These are phyloP conservation scores for Lentinus brumalis DNA, from an alignment of 768 basidiomycete species.

Conservation along the genomic window DNA sequence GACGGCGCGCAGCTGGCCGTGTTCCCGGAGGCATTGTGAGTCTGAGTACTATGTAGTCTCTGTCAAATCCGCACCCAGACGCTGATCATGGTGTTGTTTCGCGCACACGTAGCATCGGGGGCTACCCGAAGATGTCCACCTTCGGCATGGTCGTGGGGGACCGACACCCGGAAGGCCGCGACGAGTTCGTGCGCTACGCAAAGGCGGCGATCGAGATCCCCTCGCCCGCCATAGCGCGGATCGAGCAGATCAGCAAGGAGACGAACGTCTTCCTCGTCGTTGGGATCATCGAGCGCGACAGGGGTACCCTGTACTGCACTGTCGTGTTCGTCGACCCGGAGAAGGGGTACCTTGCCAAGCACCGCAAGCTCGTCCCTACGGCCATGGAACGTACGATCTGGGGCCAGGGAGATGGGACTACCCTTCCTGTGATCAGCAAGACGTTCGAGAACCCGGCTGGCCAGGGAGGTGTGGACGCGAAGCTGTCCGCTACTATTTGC, in stretches of 20 bases:
- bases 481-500: slow-evolving; percentile 58
- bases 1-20: slow-evolving; percentile 52
- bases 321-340: slow-evolving; percentile 56
- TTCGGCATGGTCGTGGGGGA: slow-evolving; percentile 56
- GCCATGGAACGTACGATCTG: slow-evolving; percentile 61
- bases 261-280: slow-evolving; percentile 57
- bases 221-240: slow-evolving; percentile 46
- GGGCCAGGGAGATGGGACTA: slow-evolving; percentile 60
- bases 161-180: slow-evolving; percentile 50
- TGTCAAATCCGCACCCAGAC: not conserved
- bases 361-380: slow-evolving; percentile 67
- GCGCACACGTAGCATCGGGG: slow-evolving; percentile 45
- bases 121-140: slow-evolving; percentile 60
- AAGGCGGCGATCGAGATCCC: slow-evolving; percentile 59
- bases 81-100: not conserved
- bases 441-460: slow-evolving; percentile 34
- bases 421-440: slow-evolving; percentile 50
- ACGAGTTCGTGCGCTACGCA: slow-evolving; percentile 59
- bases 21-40: slow-evolving; percentile 62
- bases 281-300: slow-evolving; percentile 60
- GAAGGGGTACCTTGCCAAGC: slow-evolving; percentile 57
- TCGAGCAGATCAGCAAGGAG: slow-evolving; percentile 51
- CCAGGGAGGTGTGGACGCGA: slow-evolving; percentile 36
- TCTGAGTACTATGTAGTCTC: not conserved
- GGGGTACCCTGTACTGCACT: slow-evolving; percentile 65